phyloP scores from a whole-genome alignment of 495 filamentous ascomycete species.

The Baudoinia panamericana region DNA sequence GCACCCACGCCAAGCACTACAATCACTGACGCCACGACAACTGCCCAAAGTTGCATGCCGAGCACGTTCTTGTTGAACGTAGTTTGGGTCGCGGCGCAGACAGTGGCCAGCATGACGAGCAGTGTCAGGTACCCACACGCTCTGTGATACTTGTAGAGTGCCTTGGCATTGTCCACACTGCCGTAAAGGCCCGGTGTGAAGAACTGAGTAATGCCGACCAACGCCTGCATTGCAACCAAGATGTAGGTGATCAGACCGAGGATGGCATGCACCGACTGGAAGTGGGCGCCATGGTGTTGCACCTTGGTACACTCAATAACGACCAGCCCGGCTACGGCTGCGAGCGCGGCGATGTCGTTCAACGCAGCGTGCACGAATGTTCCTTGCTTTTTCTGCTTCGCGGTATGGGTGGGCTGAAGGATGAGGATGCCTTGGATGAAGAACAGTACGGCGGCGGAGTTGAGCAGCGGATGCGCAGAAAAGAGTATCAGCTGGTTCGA shows the following conservation, averaged over 20 bases:
- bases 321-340: conserved; percentile 52
- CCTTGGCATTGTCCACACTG: conserved; percentile 64
- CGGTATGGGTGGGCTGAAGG: conserved; percentile 74
- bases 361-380: conserved; percentile 55
- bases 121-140: conserved; percentile 63
- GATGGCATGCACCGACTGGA: conserved; percentile 66
- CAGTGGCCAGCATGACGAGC: conserved; percentile 54
- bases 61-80: conserved; percentile 47
- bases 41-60: conserved; percentile 59
- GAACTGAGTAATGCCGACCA: conserved; percentile 69
- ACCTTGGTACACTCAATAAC: conserved; percentile 78
- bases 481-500: conserved; percentile 56
- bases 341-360: conserved; percentile 47
- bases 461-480: conserved; percentile 76
- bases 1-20: conserved; percentile 56
- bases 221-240: conserved; percentile 54
- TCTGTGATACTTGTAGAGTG: conserved; percentile 80
- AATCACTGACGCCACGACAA: conserved; percentile 46
- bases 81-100: conserved; percentile 64
- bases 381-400: conserved; percentile 57
- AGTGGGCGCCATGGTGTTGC: conserved; percentile 45
- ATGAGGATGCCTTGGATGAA: conserved; percentile 68
- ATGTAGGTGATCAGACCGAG: conserved; percentile 68
- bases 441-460: conserved; percentile 58
- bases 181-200: conserved; percentile 59